These are phyloP conservation scores for Didymella arachidicola DNA, from an alignment of 2,329 filamentous ascomycete species.

Conservation along the genomic window DNA sequence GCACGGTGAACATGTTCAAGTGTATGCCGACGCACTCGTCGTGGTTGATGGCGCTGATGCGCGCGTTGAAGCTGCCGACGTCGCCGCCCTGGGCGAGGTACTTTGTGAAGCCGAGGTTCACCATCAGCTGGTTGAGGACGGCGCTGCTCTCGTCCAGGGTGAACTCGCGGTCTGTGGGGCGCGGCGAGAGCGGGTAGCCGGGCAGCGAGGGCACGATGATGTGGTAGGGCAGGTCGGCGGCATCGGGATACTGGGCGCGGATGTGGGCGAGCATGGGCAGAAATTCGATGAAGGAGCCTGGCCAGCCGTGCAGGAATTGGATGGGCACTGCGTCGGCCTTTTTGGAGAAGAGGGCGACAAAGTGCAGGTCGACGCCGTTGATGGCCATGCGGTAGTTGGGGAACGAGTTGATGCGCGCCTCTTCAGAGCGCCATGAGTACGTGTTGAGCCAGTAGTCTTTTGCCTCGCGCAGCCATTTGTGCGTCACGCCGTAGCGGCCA, in stretches of 20 bases:
- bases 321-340: conserved; percentile 62
- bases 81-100: conserved; percentile 68
- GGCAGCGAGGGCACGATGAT: conserved; percentile 65
- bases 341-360: conserved; percentile 63
- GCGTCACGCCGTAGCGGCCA: conserved; percentile 40
- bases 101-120: conserved; percentile 61
- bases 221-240: conserved; percentile 63
- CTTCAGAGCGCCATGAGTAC: conserved; percentile 50
- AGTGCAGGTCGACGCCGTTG: conserved; percentile 59
- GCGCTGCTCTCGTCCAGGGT: conserved; percentile 50
- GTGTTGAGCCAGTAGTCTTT: conserved; percentile 51
- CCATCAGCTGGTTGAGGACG: conserved; percentile 63
- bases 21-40: conserved; percentile 58
- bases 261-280: conserved; percentile 60
- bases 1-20: conserved; percentile 35
- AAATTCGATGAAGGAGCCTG: conserved; percentile 65
- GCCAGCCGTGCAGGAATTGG: conserved; percentile 66
- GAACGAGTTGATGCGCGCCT: conserved; percentile 59
- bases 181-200: conserved; percentile 62
- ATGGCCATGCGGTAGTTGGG: conserved; percentile 61
- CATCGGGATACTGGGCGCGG: conserved; percentile 55
- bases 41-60: conserved; percentile 51
- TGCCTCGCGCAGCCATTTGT: conserved; percentile 46
- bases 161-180: conserved; percentile 58
- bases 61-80: conserved; percentile 57